These are phyloP conservation scores for Picea sitchensis DNA, from an alignment of 75 land plant genomes.

Conservation along the genomic window DNA sequence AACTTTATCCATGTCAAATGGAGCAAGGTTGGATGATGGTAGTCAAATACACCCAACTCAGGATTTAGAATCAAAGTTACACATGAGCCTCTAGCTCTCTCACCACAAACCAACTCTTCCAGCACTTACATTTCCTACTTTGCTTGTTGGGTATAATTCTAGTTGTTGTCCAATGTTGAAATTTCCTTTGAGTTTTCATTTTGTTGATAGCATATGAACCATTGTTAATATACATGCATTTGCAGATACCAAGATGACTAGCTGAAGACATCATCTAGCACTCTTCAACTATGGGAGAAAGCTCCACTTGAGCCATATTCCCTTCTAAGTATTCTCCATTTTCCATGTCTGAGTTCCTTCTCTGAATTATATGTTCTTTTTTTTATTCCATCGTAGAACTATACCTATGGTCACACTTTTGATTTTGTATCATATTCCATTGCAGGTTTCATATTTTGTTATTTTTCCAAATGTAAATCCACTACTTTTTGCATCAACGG, in stretches of 20 bases:
- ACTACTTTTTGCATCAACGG: slow-evolving; percentile 71
- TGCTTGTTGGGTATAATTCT: slow-evolving; percentile 88
- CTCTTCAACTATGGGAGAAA: too few species aligned
- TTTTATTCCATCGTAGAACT: too few species aligned
- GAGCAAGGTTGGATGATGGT: slow-evolving; percentile 36
- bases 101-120: slow-evolving; percentile 51
- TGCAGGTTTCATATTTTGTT: slow-evolving; percentile 60
- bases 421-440: slow-evolving; percentile 2
- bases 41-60: slow-evolving; percentile 42
- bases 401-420: too few species aligned
- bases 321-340: too few species aligned
- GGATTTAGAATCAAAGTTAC: slow-evolving; percentile 58
- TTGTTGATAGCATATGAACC: too few species aligned
- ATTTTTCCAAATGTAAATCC: slow-evolving; percentile 39
- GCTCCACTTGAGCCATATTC: too few species aligned
- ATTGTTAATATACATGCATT: too few species aligned
- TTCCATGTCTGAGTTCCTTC: too few species aligned
- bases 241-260: too few species aligned
- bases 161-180: not conserved
- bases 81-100: slow-evolving; percentile 11
- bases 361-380: too few species aligned
- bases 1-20: slow-evolving; percentile 41
- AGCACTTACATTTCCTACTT: slow-evolving; percentile 68
- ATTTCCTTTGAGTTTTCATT: not conserved
- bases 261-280: too few species aligned